Evolutionary conservation across 2,329 filamentous ascomycete genomes (phyloP), one percentile per base, ranked within the genome.

Genomic region (Cadophora sp.): DNA sequence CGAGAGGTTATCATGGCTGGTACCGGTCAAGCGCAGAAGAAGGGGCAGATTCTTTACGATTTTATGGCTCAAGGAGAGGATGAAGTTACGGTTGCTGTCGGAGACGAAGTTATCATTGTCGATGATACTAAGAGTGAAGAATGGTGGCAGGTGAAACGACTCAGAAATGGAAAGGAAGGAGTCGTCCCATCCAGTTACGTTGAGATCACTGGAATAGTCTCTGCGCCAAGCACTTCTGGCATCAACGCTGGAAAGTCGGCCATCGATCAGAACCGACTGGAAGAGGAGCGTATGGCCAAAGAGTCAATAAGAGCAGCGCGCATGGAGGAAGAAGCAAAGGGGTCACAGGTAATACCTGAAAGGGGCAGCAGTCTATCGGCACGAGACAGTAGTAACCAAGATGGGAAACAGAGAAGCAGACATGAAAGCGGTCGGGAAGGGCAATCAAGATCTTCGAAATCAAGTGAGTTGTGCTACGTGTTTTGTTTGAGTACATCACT

Each of bases 131-230:
- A 94, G 80, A 97, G 94, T 70, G 94, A 97, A 67, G 96, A 99
- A 77, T 99, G 96, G 96, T 98, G 96, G 95, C 94, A 96, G 83
- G 93, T 99, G 43, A 88, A 92, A 67, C 88, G 94, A 43, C 76
- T 97, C 70, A 96, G 94, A 81, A 98, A 94, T 77, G 93, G 93
- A 73, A 96, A 94, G 77, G 93, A 97, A 81, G 96, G 96, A 47
- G 96, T 99, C 30, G 94, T 99, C 9, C 96, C 96, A 16, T 96
- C 94, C 82, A 97, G 93, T 80, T 99, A 98, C 76, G 90, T 99
- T 73, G 95, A 99, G 78, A 83, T 97, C 62, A 94, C 89, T 24
- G 93, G 93, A 64, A 86, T 86, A 14, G 79, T 90, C 27, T 78
- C 85, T 39, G 9, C 45, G 22, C 80, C 85, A 4, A 79, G 83